Conservation (phyloP, 148 eudicot genomes). For the Camellia sinensis region DNA sequence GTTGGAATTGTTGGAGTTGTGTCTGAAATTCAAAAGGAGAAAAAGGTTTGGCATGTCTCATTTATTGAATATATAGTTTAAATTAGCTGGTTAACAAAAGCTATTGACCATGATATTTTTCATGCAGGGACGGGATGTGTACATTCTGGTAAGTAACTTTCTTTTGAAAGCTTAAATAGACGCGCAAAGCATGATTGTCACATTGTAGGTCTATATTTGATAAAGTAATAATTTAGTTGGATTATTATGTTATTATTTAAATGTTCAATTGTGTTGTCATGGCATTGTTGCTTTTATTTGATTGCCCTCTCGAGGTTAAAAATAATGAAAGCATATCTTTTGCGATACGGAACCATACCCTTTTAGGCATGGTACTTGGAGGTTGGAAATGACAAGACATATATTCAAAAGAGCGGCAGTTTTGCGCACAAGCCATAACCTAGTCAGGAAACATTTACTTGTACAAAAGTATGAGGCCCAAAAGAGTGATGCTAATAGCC, state of each 20-base stretch:
- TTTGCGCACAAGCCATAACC: no score
- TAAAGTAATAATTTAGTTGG: no score
- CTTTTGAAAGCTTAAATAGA: conserved; percentile 21
- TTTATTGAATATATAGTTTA: not conserved
- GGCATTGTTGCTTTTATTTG: not conserved
- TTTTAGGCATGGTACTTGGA: not conserved
- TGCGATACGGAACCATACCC: not conserved
- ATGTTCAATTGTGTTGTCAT: not conserved
- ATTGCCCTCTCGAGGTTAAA: not conserved
- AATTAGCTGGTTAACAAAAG: no score
- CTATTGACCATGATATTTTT: conserved; percentile 21
- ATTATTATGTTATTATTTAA: not conserved
- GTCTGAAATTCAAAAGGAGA: conserved; percentile 90
- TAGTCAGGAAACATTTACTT: no score
- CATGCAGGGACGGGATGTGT: conserved; percentile 91
- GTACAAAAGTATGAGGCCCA: no score
- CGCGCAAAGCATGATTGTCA: conserved; percentile 7
- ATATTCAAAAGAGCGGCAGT: no score
- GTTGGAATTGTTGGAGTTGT: conserved; percentile 86
- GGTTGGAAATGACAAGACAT: no score
- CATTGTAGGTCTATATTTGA: not conserved
- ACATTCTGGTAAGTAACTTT: conserved; percentile 75
- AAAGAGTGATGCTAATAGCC: no score
- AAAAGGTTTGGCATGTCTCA: conserved; percentile 52
- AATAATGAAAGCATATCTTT: not conserved